Percentiles rank a stretch among this genome's conserved stretches.
phyloP scores from a whole-genome alignment of 805 yeast species.

The Priceomyces fermenticarens region DNA sequence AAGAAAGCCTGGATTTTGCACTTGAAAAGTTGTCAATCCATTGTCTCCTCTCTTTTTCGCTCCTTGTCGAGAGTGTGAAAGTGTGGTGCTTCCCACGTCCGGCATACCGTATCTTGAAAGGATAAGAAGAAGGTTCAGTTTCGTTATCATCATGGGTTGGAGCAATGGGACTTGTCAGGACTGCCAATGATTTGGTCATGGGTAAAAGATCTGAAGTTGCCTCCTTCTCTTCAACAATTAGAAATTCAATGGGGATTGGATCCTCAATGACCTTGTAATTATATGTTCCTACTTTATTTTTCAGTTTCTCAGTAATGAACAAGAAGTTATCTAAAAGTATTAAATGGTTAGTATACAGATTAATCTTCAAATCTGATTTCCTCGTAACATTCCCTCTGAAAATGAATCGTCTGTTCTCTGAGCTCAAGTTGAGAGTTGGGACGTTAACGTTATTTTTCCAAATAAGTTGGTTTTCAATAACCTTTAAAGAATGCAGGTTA shows the following conservation, averaged over 20 bases:
- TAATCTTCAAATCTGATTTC: slow-evolving; percentile 64
- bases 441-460: slow-evolving; percentile 48
- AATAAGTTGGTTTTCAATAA: slow-evolving; percentile 49
- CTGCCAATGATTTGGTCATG: slow-evolving; percentile 15
- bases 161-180: slow-evolving; percentile 11
- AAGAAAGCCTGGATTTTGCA: slow-evolving; percentile 40
- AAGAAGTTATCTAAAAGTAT: slow-evolving; percentile 71
- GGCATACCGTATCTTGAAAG: slow-evolving; percentile 56
- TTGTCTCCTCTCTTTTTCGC: slow-evolving; percentile 47
- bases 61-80: slow-evolving; percentile 47
- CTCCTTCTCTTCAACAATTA: slow-evolving; percentile 50
- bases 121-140: slow-evolving; percentile 31
- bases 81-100: slow-evolving; percentile 53
- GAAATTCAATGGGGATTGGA: slow-evolving; percentile 60
- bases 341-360: slow-evolving; percentile 48
- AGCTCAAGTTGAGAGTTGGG: slow-evolving; percentile 50
- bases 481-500: slow-evolving; percentile 51
- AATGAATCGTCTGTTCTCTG: slow-evolving; percentile 54
- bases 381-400: slow-evolving; percentile 56
- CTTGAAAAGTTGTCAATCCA: slow-evolving; percentile 56
- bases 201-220: slow-evolving; percentile 15
- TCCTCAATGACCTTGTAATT: slow-evolving; percentile 46
- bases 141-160: slow-evolving; percentile 14
- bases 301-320: slow-evolving; percentile 57
- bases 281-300: slow-evolving; percentile 26